Base-by-base conservation (phyloP, 345 rosid species). In the Kernera saxatilis region DNA sequence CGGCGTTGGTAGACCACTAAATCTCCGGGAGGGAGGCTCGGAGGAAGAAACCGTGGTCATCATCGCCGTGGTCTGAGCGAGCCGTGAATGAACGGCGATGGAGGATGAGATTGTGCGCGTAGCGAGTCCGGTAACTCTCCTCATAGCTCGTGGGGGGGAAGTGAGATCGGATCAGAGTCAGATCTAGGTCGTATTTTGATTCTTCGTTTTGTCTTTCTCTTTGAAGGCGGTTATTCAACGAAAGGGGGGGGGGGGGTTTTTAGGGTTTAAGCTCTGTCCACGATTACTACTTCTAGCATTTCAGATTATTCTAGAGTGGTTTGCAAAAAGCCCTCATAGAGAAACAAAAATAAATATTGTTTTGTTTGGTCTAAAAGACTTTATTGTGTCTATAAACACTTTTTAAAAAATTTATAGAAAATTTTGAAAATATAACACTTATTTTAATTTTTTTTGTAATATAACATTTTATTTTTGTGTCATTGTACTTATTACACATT, bases 81-180 rank as follows among this genome's bases (percentile, higher is more conserved):
- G 83, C 44, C 80, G 87, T n/a, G 61, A 72, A 10, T 51, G 81
- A 64, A 72, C 46, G 25, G 46, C 62, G 35, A 72, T 50, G 27
- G 80, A 58, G 13, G 86, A 41, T 49, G 86, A 81, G 58, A 79
- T 68, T 76, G 74, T 21, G 32, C 85, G 68, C 8, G 72, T 50
- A 33, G 85, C 74, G 15, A 87, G 65, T 58, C 86, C 80, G 56
- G 77, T 68, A 18, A 79, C 55, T 70, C 89, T 75, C 79, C 90
- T 88, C 95, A 86, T 85, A 48, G 74, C 23, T 53, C 18, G 14
- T 35, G 22, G 8, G 45, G 33, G 17, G 27, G 12, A 19, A 13
- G 17, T 23, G 12, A 13, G 33, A 46, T 51, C 39, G 10, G 49
- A 43, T 30, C 14, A 6, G 18, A 14, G 6, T 49, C 9, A 5